phyloP scores from a whole-genome alignment of 257 asterid species.

The Eucommia ulmoides region DNA sequence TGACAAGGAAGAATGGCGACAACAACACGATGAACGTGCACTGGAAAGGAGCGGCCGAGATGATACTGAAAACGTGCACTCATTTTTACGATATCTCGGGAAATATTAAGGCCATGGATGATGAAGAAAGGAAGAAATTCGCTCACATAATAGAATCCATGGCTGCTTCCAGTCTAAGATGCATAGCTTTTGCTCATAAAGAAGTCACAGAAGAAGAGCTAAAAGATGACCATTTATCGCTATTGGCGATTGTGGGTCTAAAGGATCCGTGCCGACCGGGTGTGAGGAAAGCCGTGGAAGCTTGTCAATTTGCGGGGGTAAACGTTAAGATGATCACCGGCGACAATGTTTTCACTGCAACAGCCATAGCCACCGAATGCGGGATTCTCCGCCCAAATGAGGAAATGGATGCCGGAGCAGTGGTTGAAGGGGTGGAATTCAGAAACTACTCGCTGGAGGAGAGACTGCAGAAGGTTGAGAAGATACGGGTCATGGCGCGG shows the following conservation, averaged over 20 bases:
- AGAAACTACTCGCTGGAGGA: conserved; percentile 46
- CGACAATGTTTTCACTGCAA: conserved; percentile 65
- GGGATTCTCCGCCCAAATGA: conserved; percentile 36
- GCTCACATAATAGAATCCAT: conserved; percentile 36
- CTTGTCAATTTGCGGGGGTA: conserved; percentile 55
- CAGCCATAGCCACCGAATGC: conserved; percentile 62
- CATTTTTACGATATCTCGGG: conserved; percentile 37
- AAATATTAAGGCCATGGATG: conserved; percentile 15
- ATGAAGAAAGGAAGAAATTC: conserved; percentile 16
- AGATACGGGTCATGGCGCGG: conserved; percentile 54
- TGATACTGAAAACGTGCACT: conserved; percentile 45
- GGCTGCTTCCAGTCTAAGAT: conserved; percentile 63
- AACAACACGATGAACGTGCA: conserved; percentile 25
- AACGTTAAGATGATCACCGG: conserved; percentile 68
- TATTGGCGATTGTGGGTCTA: conserved; percentile 50
- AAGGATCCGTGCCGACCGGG: conserved; percentile 64
- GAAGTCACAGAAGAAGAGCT: conserved; percentile 13
- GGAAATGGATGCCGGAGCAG: conserved; percentile 13
- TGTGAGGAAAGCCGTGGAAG: conserved; percentile 48
- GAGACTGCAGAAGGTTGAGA: conserved; percentile 41
- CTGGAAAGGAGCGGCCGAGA: conserved; percentile 90
- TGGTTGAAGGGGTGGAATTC: conserved; percentile 56
- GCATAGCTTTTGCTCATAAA: conserved; percentile 63
- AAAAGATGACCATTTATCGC: conserved; percentile 25
- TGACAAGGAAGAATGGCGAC: conserved; percentile 23